Evolutionary conservation across 768 basidiomycete genomes (phyloP).

Genomic region (Mycena epipterygia): DNA sequence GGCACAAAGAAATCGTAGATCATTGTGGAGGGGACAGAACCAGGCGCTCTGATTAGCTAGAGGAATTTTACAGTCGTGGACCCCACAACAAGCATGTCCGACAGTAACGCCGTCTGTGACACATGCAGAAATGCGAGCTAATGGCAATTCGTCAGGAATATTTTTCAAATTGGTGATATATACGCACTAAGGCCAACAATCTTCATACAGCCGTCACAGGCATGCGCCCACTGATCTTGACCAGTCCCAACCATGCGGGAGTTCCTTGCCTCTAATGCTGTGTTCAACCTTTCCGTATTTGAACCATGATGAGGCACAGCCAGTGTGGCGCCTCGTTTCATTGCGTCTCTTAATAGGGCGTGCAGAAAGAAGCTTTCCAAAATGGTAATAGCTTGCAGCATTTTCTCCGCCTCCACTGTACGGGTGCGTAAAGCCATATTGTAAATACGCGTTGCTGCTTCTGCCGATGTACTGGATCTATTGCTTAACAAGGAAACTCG

Average conservation of each 20-base stretch:
- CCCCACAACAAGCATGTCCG: conserved; percentile 41
- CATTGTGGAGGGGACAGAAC: conserved; percentile 33
- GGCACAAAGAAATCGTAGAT: not conserved
- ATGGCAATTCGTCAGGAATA: not conserved
- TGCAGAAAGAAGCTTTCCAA: conserved; percentile 8
- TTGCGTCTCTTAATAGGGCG: not conserved
- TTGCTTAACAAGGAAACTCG: not conserved
- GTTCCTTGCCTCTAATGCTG: not conserved
- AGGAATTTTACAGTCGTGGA: conserved; percentile 38
- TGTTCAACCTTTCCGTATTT: not conserved
- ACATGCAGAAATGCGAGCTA: conserved; percentile 20
- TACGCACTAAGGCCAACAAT: not conserved
- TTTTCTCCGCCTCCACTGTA: not conserved
- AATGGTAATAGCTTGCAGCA: not conserved
- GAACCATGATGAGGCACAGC: not conserved
- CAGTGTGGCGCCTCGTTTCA: not conserved
- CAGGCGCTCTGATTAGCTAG: conserved; percentile 13
- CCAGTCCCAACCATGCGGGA: not conserved
- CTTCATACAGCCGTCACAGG: conserved; percentile 2
- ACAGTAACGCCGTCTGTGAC: conserved; percentile 44
- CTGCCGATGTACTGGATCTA: not conserved
- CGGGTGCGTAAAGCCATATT: conserved; percentile 9
- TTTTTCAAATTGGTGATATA: not conserved
- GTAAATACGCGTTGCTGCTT: conserved; percentile 2
- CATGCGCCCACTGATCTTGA: conserved; percentile 13